These are phyloP conservation scores for Fagopyrum tataricum DNA, from an alignment of 148 eudicot species.

Conservation along the genomic window DNA sequence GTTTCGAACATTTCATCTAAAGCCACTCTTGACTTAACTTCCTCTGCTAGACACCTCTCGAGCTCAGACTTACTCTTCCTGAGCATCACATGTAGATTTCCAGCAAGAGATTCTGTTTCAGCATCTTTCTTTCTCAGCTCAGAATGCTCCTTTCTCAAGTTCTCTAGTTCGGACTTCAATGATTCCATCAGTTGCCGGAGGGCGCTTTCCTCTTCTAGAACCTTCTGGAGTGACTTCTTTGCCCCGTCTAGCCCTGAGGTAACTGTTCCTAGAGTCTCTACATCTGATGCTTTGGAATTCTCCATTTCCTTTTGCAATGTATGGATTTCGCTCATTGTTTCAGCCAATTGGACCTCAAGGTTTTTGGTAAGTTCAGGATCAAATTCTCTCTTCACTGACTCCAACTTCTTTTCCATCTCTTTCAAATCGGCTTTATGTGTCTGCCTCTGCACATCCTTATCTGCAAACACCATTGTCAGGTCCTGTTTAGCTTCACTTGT, in stretches of 20 bases:
- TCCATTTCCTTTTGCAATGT: constrained; percentile 40
- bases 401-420: constrained; percentile 42
- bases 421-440: constrained; percentile 35
- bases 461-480: constrained; percentile 34
- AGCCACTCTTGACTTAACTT: constrained; percentile 35
- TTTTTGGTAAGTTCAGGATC: constrained; percentile 33
- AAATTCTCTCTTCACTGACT: constrained; percentile 35
- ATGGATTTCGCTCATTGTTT: constrained; percentile 39
- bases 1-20: constrained; percentile 45
- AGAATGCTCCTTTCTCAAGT: constrained; percentile 53
- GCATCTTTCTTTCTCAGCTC: constrained; percentile 59
- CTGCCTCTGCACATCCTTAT: constrained; percentile 45
- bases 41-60: constrained; percentile 39
- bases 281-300: constrained; percentile 32
- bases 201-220: constrained; percentile 49
- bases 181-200: constrained; percentile 52
- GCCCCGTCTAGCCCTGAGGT: constrained; percentile 48
- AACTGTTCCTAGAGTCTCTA: constrained; percentile 33
- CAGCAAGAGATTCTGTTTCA: constrained; percentile 46
- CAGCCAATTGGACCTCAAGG: constrained; percentile 43
- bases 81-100: constrained; percentile 47
- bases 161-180: constrained; percentile 55
- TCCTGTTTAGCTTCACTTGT: constrained; percentile 38
- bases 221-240: constrained; percentile 53
- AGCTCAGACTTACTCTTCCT: constrained; percentile 53